Evolutionary conservation across 169 alveolate species (phyloP), one percentile per base, ranked within the genome.

Genomic region (Plasmodium ovale): DNA sequence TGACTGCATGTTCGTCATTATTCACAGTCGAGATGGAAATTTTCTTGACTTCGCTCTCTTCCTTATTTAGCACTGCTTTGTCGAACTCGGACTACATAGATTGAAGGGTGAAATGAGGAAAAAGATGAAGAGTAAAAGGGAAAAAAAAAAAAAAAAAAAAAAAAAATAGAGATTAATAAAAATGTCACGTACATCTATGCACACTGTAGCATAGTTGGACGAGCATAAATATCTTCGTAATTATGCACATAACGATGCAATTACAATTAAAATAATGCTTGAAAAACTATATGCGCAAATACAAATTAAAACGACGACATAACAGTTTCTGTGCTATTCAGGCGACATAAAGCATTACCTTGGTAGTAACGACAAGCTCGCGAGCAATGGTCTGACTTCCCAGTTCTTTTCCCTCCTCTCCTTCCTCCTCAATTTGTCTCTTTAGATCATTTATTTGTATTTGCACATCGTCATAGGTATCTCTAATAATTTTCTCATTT

Each of bases 401-500:
- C 37, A 60, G 19, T 29, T 59, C 70, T 27, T 31, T 77, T 16
- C 88, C 88, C 62, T 77, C 88, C 56, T 44, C 88, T 19, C 88
- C 88, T 33, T 77, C 88, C 37, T 77, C 88, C 25, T 77, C 88
- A 42, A 77, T 77, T 77, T 77, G 88, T 23, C 88, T 60, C 35
- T 77, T 77, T 35, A 77, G 33, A 67, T 77, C 88, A 77, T 77
- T 62, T 27, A 77, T 77, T 77, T 77, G 88, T 37, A 77, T 77
- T 77, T 77, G 88, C 5, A 77, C 88, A 77, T 77, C 88, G 35
- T 77, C 88, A 67, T 77, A 77, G 3, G 88, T 77, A 53, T 77
- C 88, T 53, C 88, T 44, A 42, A 77, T 77, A 62, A 77, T 62
- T 62, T 77, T 77, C 56, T 77, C 88, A 35, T 77, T 77, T 14